phyloP scores from a whole-genome alignment of 441 rosid genomes.

The Jatropha multifida region DNA sequence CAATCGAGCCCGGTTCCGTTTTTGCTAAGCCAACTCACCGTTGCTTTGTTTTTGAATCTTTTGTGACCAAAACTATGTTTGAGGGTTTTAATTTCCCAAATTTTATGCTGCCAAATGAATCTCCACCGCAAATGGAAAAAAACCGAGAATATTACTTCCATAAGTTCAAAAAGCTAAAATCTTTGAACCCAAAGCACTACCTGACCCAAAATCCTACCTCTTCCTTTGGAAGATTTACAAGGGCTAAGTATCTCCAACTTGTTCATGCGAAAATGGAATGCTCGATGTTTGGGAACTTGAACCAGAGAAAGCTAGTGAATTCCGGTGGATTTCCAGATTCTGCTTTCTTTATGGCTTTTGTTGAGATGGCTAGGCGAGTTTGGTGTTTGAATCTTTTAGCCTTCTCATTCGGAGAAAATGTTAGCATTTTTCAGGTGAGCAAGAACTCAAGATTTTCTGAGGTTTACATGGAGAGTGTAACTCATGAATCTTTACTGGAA shows the following conservation, averaged over 20 bases:
- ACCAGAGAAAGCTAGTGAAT: conserved; percentile 50
- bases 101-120: conserved; percentile 43
- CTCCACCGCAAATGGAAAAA: conserved; percentile 11
- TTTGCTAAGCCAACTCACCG: conserved; percentile 56
- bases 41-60: conserved; percentile 77
- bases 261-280: conserved; percentile 83
- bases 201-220: conserved; percentile 54
- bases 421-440: conserved; percentile 60
- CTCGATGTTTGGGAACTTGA: conserved; percentile 65
- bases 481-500: conserved; percentile 44
- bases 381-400: conserved; percentile 88
- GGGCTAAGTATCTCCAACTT: conserved; percentile 65
- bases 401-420: conserved; percentile 59
- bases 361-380: conserved; percentile 79
- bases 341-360: conserved; percentile 50
- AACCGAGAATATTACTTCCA: conserved; percentile 41
- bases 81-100: conserved; percentile 63
- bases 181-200: conserved; percentile 40
- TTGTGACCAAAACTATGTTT: conserved; percentile 66
- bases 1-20: conserved; percentile 49
- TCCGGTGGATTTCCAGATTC: conserved; percentile 72
- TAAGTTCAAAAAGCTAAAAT: conserved; percentile 59
- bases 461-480: conserved; percentile 76
- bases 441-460: conserved; percentile 70
- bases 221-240: conserved; percentile 57